Conservation (phyloP, 1,284 basidiomycete genomes). For the Ganoderma sp. region DNA sequence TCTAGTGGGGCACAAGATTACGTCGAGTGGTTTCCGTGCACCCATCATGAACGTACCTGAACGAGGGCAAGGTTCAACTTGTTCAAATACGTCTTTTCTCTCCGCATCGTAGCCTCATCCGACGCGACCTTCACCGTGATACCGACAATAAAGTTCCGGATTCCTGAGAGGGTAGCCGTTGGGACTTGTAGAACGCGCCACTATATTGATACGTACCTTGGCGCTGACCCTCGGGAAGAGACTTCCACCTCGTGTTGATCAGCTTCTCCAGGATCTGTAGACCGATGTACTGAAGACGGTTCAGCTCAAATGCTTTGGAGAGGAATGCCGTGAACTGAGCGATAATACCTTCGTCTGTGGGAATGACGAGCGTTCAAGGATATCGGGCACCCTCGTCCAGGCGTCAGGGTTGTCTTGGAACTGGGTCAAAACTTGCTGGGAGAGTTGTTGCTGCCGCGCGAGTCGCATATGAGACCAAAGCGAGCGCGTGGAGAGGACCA, state of each 20-base stretch:
- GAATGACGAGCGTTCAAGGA: constrained; percentile 86
- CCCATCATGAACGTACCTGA: constrained; percentile 61
- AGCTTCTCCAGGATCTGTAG: constrained; percentile 95
- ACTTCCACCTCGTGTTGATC: constrained; percentile 95
- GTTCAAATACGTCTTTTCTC: constrained; percentile 96
- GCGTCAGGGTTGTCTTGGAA: constrained; percentile 98
- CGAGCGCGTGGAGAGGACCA: background rate
- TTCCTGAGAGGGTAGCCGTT: constrained; percentile 58
- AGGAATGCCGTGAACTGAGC: background rate
- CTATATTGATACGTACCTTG: constrained; percentile 61
- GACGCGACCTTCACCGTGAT: constrained; percentile 92
- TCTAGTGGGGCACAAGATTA: constrained; percentile 55
- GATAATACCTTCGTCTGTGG: constrained; percentile 87
- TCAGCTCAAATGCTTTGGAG: constrained; percentile 6
- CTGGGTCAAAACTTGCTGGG: constrained; percentile 90
- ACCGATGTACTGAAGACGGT: constrained; percentile 80
- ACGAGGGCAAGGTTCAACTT: constrained; percentile 98
- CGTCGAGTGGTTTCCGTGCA: background rate
- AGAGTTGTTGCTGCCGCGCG: constrained; percentile 79
- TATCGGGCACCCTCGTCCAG: constrained; percentile 96
- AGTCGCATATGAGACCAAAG: background rate
- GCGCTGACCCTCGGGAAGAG: constrained; percentile 91
- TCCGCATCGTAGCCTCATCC: constrained; percentile 85
- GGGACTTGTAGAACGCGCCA: constrained; percentile 9
- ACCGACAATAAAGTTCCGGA: constrained; percentile 96